Evolutionary conservation across 2,329 filamentous ascomycete species (phyloP).

Genomic region (Ceratocystis colombiana): DNA sequence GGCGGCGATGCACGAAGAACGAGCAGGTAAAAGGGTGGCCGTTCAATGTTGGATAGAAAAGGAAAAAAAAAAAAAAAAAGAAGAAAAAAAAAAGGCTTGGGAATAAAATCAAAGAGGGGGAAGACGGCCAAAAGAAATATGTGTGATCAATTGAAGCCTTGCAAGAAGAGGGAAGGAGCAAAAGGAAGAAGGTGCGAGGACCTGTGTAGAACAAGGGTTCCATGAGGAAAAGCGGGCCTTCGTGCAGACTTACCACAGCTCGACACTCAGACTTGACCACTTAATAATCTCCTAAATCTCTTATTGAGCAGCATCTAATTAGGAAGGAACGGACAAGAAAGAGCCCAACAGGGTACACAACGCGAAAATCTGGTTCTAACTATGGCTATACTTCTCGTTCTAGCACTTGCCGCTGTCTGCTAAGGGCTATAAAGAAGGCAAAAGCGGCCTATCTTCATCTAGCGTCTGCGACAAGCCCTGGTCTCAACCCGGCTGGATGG

Average conservation of each 20-base stretch:
- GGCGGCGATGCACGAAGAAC: slow-evolving; percentile 17
- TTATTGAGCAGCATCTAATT: background rate
- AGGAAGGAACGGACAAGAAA: slow-evolving; percentile 7
- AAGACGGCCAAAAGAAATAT: background rate
- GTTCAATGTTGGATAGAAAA: background rate
- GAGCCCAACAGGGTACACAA: background rate
- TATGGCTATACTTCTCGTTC: background rate
- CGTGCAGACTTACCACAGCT: background rate
- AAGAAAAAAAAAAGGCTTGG: background rate
- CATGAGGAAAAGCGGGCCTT: slow-evolving; percentile 6
- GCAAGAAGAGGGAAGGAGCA: slow-evolving; percentile 6
- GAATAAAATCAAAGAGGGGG: background rate
- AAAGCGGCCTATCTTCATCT: background rate
- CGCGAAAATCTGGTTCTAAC: background rate
- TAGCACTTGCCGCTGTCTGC: background rate
- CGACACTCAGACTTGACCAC: too few relatives aligned
- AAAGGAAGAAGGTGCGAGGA: slow-evolving; percentile 13
- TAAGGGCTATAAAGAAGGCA: background rate
- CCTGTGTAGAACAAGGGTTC: slow-evolving; percentile 7
- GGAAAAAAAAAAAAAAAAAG: background rate
- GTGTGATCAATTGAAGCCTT: slow-evolving; percentile 1
- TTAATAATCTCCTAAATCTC: too few relatives aligned
- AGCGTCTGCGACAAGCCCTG: background rate
- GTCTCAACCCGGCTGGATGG: background rate
- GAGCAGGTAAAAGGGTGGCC: background rate